Conservation (phyloP, 1,139 yeast species). For the Arxiozyma telluris region DNA sequence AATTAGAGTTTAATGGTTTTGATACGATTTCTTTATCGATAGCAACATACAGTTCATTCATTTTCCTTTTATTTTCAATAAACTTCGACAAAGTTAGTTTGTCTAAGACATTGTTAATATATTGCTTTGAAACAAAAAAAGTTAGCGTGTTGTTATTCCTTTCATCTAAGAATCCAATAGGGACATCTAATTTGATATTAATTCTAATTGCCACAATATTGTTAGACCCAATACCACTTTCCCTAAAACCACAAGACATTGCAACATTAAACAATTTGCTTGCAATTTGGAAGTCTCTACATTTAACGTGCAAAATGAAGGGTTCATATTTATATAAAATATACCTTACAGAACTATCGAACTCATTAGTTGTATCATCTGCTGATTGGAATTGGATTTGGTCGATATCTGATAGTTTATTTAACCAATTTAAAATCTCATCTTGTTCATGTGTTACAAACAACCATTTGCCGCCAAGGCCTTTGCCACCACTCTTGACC, state of each 20-base stretch:
- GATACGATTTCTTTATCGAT: conserved; percentile 32
- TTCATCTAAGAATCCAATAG: conserved; percentile 49
- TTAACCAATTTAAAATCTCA: conserved; percentile 47
- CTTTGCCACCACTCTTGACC: conserved; percentile 67
- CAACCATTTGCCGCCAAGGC: conserved; percentile 78
- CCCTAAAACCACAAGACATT: conserved; percentile 80
- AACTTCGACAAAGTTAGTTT: conserved; percentile 50
- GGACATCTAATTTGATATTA: conserved; percentile 56
- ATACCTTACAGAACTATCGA: conserved; percentile 33
- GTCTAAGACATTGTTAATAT: conserved; percentile 40
- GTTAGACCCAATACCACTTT: conserved; percentile 75
- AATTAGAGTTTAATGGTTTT: conserved; percentile 1
- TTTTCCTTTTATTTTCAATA: conserved; percentile 49
- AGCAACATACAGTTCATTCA: conserved; percentile 40
- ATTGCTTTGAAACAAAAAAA: conserved; percentile 42
- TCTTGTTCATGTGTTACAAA: conserved; percentile 62
- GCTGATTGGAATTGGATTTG: neutral
- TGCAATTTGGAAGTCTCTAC: conserved; percentile 54
- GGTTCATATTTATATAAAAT: conserved; percentile 77
- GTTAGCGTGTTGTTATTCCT: conserved; percentile 25
- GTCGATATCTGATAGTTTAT: conserved; percentile 10
- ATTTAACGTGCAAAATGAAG: conserved; percentile 71
- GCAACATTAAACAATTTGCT: conserved; percentile 57
- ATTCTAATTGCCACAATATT: conserved; percentile 71
- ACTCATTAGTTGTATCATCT: neutral